Base-by-base conservation (phyloP, 2,329 filamentous ascomycete species). In the Alternaria panax region DNA sequence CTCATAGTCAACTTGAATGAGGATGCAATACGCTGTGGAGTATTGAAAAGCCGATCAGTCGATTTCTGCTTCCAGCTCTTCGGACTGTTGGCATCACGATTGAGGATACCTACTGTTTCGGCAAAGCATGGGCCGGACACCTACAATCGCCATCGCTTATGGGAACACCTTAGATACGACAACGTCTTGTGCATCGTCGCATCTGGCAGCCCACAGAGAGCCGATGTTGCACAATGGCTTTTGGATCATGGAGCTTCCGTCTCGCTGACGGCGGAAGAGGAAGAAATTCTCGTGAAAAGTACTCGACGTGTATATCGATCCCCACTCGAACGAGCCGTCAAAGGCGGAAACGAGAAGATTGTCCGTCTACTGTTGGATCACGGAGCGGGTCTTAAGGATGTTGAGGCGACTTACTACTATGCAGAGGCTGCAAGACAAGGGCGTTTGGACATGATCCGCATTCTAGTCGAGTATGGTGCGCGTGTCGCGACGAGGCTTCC, bases 371-470 rank as follows among this genome's bases (percentile, higher is more conserved):
- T 62, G 8, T 56, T 62, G 9, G 41, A 48, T 8, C 50, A 41
- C 14, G 56, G 51, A 18, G 40, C 60, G 6, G 32, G 56, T 45
- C 45, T 40, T 11, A 42, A 28, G 16, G 18, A 36, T n/a, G 34
- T 34, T 24, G 28, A 52, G 55, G 40, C 42, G 11, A 36, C 12
- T 27, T 62, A 18, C 34, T 27, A 14, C 30, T 34, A 34, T 34
- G 30, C 14, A 43, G 20, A 40, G n/a, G 51, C 50, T 22, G 51
- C 47, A 22, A 41, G 24, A 20, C 25, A 14, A 27, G 56, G 56
- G 12, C 46, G 46, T 24, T 24, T 60, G 24, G 57, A 60, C 25
- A 63, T 60, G 46, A 47, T 60, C 3, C 51, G 38, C 7, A 60
- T 60, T 28, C 24, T 63, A 28, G 36, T 54, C 6, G 52, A 60